Percentiles rank a stretch among this genome's conserved stretches.
These are phyloP conservation scores for Neurospora sp. DNA, from an alignment of 495 filamentous ascomycete species.

Conservation along the genomic window DNA sequence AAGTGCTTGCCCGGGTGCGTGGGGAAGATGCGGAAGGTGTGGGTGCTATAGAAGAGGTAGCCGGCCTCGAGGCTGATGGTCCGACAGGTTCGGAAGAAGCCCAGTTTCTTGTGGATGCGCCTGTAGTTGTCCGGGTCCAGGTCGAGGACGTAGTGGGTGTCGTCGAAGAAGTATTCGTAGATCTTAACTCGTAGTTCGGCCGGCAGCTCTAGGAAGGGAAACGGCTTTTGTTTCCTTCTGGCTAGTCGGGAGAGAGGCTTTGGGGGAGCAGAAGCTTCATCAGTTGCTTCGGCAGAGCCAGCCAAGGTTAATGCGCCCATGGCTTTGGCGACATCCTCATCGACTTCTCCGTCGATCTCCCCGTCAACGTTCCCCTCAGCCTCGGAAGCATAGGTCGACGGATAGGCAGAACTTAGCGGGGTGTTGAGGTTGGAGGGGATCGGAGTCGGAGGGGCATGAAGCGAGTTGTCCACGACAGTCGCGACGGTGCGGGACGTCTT, in stretches of 20 bases:
- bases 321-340: conserved; percentile 23
- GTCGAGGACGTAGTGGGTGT: conserved; percentile 49
- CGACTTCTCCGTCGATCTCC: conserved; percentile 12
- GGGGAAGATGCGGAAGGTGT: conserved; percentile 70
- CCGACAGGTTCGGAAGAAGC: conserved; percentile 51
- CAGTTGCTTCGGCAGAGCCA: conserved; percentile 2
- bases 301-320: conserved; percentile 25
- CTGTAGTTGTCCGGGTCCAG: conserved; percentile 58
- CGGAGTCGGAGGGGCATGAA: conserved; percentile 18
- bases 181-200: conserved; percentile 65
- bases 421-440: conserved; percentile 23
- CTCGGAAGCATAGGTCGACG: conserved; percentile 36
- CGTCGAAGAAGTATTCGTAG: conserved; percentile 51
- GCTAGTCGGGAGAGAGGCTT: background rate
- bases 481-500: conserved; percentile 23
- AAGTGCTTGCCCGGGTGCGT: conserved; percentile 56
- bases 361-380: conserved; percentile 26
- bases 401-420: conserved; percentile 27
- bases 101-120: conserved; percentile 41
- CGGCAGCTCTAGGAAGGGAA: conserved; percentile 69
- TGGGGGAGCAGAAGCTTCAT: background rate
- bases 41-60: conserved; percentile 61
- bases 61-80: conserved; percentile 63
- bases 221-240: conserved; percentile 28
- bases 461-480: background rate